Base-by-base conservation (phyloP, 495 filamentous ascomycete species). In the Echria macrotheca region DNA sequence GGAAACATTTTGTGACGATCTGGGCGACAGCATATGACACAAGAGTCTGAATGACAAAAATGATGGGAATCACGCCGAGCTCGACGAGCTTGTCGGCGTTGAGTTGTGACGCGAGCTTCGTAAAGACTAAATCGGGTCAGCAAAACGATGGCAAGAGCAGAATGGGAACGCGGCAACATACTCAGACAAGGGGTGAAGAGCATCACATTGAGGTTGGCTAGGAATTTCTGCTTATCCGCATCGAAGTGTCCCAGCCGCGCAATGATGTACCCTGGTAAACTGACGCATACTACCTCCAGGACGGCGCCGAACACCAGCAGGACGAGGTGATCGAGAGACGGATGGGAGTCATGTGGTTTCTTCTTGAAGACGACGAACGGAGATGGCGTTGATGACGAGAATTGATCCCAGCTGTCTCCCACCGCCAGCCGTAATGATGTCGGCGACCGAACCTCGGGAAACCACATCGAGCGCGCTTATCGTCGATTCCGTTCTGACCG, bases 151-250 rank as follows among this genome's bases (percentile, higher is more conserved):
- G 4, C 3, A 24, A 19, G 3, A 24, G 6, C 2, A 18, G 35
- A 37, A n/a, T 14, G 35, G 35, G n/a, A 4, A 3, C 7, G 29
- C 15, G 33, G 12, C 10, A 25, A 66, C 87, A 52, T 84, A 95
- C 89, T 94, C 53, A 98, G 80, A 60, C 94, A 97, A 46, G 93
- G 93, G 32, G 93, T 98, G 64, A 98, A 98, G 12, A 98, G 73
- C 56, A 81, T 82, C 37, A 94, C 87, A 62, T 98, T 98, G 48
- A 98, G 73, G 58, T 98, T 95, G 29, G 93, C 91, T 21, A 95
- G 78, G 57, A 97, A 90, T 63, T 96, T 97, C 66, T 98, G 93
- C 56, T 87, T 85, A 32, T 95, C 88, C 38, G 87, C 85, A 70
- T 91, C 87, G 67, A 98, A 95, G 73, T 95, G 84, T 62, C 94